Conservation (phyloP, 2,329 filamentous ascomycete genomes). For the Penicillium sp. region DNA sequence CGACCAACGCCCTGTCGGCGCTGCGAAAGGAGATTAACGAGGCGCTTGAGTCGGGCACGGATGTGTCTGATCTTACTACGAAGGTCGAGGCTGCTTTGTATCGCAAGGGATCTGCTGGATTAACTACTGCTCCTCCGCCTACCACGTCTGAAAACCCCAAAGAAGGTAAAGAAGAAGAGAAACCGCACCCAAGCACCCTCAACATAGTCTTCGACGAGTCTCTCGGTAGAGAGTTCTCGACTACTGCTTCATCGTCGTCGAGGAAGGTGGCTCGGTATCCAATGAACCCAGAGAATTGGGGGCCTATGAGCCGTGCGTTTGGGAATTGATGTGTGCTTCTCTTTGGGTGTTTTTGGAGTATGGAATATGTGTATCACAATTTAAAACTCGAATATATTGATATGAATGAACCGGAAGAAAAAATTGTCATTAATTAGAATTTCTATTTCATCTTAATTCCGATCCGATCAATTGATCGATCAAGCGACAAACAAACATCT, state of each 20-base stretch:
- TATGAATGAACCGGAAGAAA: neutral
- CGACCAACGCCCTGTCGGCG: slow-evolving; percentile 26
- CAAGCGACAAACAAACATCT: neutral
- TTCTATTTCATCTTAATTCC: neutral
- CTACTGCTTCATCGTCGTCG: slow-evolving; percentile 10
- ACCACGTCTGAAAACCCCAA: slow-evolving; percentile 19
- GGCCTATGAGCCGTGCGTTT: slow-evolving; percentile 62
- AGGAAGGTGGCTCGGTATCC: slow-evolving; percentile 81
- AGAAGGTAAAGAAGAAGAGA: slow-evolving; percentile 13
- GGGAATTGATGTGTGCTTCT: neutral
- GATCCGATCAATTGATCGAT: neutral
- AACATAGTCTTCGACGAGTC: slow-evolving; percentile 74
- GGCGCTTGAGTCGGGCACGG: slow-evolving; percentile 30
- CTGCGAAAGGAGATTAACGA: slow-evolving; percentile 36
- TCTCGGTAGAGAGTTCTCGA: slow-evolving; percentile 62
- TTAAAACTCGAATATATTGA: neutral
- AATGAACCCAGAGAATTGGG: slow-evolving; percentile 92
- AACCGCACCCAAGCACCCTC: slow-evolving; percentile 40
- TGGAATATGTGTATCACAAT: neutral
- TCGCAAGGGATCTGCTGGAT: slow-evolving; percentile 24
- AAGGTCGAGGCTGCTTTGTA: slow-evolving; percentile 45
- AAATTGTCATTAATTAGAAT: neutral
- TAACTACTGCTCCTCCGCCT: neutral
- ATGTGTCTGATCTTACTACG: slow-evolving; percentile 37
- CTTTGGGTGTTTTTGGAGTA: neutral